Evolutionary conservation across 352 stramenopile species (phyloP).

Genomic region (Phytophthora europaea): DNA sequence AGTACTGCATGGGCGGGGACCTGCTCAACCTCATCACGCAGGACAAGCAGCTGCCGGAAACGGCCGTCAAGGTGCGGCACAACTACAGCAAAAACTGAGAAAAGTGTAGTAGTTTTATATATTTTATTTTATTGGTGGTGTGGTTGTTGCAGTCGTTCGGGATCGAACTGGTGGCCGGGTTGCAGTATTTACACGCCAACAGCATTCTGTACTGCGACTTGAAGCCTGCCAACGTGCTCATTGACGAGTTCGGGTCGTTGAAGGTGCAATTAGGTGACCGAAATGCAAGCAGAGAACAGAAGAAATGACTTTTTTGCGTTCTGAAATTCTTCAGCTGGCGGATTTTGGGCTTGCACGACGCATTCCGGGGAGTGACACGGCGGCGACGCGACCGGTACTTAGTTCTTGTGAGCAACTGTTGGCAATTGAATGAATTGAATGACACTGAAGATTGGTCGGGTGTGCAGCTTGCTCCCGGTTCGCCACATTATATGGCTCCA

Average conservation of each 20-base stretch:
- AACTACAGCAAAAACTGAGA: background rate
- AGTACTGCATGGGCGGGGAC: slow-evolving; percentile 94
- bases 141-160: slow-evolving; percentile 64
- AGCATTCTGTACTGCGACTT: slow-evolving; percentile 93
- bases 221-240: slow-evolving; percentile 92
- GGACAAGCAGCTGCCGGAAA: slow-evolving; percentile 86
- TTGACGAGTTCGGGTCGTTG: slow-evolving; percentile 94
- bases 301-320: background rate
- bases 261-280: slow-evolving; percentile 54
- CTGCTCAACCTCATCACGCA: slow-evolving; percentile 93
- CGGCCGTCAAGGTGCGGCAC: slow-evolving; percentile 67
- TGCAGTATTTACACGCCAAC: slow-evolving; percentile 92
- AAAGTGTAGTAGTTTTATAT: background rate
- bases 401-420: background rate
- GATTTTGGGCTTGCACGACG: slow-evolving; percentile 91
- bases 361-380: slow-evolving; percentile 73
- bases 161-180: slow-evolving; percentile 73
- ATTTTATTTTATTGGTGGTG: background rate
- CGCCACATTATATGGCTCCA: slow-evolving; percentile 93
- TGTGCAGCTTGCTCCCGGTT: slow-evolving; percentile 69
- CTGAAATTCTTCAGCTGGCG: slow-evolving; percentile 57
- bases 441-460: background rate
- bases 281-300: background rate
- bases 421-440: background rate
- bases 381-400: slow-evolving; percentile 40